A percentile compares a stretch with the other conserved stretches of the same genome.
phyloP scores from a whole-genome alignment of 257 asterid genomes.

The Fraxinus excelsior region DNA sequence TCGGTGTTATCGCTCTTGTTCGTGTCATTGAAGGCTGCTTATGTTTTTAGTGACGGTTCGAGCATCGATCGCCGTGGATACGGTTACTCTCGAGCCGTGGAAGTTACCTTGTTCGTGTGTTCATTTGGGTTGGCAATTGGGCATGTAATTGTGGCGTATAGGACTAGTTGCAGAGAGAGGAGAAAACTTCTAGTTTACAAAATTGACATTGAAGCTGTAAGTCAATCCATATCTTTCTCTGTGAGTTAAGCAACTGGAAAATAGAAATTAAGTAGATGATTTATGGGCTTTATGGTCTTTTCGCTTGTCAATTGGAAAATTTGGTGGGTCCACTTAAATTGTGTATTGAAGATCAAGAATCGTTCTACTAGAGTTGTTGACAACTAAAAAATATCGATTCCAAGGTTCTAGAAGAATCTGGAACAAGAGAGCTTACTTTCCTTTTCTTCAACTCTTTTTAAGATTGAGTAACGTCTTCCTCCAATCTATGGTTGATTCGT shows the following conservation, averaged over 20 bases:
- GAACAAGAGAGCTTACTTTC: too few relatives aligned
- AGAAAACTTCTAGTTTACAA: constrained; percentile 90
- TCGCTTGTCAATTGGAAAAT: neutral
- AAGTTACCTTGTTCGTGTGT: constrained; percentile 53
- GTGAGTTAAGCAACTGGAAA: too few relatives aligned
- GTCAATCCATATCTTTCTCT: constrained; percentile 36
- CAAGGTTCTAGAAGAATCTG: too few relatives aligned
- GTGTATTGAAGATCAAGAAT: too few relatives aligned
- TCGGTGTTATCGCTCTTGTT: constrained; percentile 74
- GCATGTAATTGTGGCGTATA: constrained; percentile 78
- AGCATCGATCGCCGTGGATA: constrained; percentile 8
- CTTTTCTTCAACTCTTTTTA: too few relatives aligned
- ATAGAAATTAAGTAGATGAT: neutral
- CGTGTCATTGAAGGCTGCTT: constrained; percentile 76
- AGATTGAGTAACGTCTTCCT: too few relatives aligned
- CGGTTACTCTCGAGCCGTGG: constrained; percentile 16
- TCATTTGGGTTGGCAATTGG: constrained; percentile 73
- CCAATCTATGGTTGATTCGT: too few relatives aligned
- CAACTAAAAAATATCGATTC: too few relatives aligned
- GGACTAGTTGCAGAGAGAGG: constrained; percentile 83
- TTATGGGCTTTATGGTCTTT: constrained; percentile 18
- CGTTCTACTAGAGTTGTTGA: too few relatives aligned
- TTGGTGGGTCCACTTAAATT: neutral
- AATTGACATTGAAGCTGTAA: constrained; percentile 91
- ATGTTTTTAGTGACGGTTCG: constrained; percentile 32